Evolutionary conservation across 331 rosid species (phyloP).

Genomic region (Telfairia occidentalis): DNA sequence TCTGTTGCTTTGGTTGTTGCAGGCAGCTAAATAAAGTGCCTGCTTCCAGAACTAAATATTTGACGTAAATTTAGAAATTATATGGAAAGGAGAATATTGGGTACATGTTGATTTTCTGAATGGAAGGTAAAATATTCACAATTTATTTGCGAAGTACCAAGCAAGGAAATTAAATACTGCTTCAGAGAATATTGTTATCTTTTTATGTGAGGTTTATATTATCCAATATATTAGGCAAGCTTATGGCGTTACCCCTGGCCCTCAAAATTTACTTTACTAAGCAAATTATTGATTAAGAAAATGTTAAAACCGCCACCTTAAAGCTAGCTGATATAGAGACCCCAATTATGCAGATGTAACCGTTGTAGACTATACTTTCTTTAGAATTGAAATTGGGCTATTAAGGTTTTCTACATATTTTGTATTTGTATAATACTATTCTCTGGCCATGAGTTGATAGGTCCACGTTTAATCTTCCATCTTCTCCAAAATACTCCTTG

Average conservation of each 20-base stretch:
- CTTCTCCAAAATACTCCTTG: background rate
- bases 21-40: background rate
- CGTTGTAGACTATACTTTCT: too few relatives aligned
- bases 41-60: background rate
- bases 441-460: background rate
- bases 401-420: too few relatives aligned
- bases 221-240: background rate
- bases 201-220: background rate
- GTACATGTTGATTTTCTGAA: background rate
- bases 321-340: background rate
- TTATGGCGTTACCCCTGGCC: background rate
- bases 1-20: background rate
- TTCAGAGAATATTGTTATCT: background rate
- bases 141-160: background rate
- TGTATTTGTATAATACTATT: too few relatives aligned
- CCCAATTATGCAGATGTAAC: background rate
- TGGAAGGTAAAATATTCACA: background rate
- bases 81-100: background rate
- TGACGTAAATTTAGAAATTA: background rate
- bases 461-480: background rate
- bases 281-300: background rate
- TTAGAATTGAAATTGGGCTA: too few relatives aligned
- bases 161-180: background rate
- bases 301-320: background rate
- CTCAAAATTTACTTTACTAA: background rate